Conservation (phyloP, 2,329 filamentous ascomycete genomes). For the Claviceps maximensis region DNA sequence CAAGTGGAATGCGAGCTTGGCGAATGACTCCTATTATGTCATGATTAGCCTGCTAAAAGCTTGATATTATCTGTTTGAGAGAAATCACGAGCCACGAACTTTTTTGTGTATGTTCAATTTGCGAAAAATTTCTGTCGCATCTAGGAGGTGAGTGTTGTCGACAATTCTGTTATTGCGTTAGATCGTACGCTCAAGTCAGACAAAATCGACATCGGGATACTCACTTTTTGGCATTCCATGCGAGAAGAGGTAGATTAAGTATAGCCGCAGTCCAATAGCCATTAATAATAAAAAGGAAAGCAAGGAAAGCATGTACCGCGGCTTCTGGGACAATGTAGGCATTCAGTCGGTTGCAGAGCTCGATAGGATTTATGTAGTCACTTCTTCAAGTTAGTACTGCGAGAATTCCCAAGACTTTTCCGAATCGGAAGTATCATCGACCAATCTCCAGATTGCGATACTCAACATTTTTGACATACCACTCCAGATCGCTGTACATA, state of each 20-base stretch:
- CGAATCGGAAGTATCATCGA: neutral
- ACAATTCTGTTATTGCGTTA: constrained; percentile 53
- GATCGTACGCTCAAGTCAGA: neutral
- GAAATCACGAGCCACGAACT: constrained; percentile 33
- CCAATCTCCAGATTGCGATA: neutral
- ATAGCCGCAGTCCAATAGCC: constrained; percentile 94
- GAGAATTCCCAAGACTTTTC: neutral
- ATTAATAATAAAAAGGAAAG: constrained; percentile 92
- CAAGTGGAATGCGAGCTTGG: constrained; percentile 97
- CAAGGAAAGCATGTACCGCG: constrained; percentile 91
- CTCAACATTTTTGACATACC: constrained; percentile 44
- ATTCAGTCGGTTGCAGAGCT: constrained; percentile 99
- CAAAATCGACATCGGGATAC: constrained; percentile 22
- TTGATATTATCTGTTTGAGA: neutral
- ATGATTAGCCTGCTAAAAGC: constrained; percentile 10
- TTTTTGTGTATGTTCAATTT: constrained; percentile 99
- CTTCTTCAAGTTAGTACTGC: constrained; percentile 30
- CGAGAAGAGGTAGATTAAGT: constrained; percentile 82
- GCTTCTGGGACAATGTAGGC: constrained; percentile 99
- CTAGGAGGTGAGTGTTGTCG: constrained; percentile 91
- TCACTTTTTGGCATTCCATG: constrained; percentile 96
- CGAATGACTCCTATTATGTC: constrained; percentile 73
- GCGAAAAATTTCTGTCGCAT: constrained; percentile 98
- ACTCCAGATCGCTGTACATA: constrained; percentile 99
- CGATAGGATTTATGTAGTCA: constrained; percentile 99